Conservation (phyloP, 345 rosid species). For the Linum usitatissimum region DNA sequence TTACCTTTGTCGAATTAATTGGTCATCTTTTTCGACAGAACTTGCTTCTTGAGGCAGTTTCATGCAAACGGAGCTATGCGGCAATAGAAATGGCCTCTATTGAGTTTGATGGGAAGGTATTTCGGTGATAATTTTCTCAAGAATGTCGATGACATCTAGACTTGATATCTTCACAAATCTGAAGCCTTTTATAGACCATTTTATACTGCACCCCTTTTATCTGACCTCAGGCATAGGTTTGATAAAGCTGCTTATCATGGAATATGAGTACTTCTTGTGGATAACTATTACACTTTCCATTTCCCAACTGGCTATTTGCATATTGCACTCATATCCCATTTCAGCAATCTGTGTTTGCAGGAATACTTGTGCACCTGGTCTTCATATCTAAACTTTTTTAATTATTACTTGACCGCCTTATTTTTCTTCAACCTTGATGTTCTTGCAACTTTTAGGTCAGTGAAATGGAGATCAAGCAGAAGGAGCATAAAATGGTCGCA, state of each 20-base stretch:
- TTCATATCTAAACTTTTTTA: not conserved
- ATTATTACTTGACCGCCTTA: not conserved
- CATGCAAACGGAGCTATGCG: constrained; percentile 44
- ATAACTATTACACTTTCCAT: too few species aligned
- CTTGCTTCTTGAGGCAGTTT: constrained; percentile 49
- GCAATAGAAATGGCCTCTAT: constrained; percentile 58
- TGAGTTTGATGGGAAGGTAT: constrained; percentile 72
- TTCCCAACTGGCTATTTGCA: too few species aligned
- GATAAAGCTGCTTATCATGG: not conserved
- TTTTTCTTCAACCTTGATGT: constrained; percentile 2
- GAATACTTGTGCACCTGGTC: not conserved
- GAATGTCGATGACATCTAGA: not conserved
- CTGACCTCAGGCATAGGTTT: not conserved
- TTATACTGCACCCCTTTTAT: not conserved
- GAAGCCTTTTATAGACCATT: not conserved
- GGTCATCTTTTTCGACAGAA: constrained; percentile 27
- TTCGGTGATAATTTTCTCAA: not conserved
- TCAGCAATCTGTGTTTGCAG: not conserved
- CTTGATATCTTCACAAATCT: not conserved
- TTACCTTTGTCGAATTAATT: not conserved
- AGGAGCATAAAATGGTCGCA: constrained; percentile 62
- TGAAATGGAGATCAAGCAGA: constrained; percentile 54
- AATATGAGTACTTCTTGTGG: not conserved
- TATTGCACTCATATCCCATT: not conserved
- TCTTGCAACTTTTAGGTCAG: constrained; percentile 37